phyloP scores from a whole-genome alignment of 78 protist species.

The Neovahlkampfia damariscottae region DNA sequence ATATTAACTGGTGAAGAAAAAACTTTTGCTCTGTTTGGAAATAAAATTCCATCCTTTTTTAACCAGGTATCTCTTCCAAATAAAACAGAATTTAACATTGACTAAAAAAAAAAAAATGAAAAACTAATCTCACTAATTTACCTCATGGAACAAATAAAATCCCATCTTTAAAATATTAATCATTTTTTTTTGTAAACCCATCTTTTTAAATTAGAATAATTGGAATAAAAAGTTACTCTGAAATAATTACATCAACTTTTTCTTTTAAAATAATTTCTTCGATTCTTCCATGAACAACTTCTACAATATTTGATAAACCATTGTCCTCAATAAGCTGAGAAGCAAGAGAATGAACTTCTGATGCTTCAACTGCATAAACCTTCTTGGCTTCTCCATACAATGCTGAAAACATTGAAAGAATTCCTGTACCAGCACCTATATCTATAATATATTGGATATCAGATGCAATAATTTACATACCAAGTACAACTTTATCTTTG shows the following conservation, averaged over 20 bases:
- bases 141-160: too few relatives aligned
- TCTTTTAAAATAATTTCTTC: neutral
- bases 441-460: too few relatives aligned
- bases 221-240: too few relatives aligned
- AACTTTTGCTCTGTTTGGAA: neutral
- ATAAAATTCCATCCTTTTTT: neutral
- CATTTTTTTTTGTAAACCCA: too few relatives aligned
- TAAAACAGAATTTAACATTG: slow-evolving; percentile 34
- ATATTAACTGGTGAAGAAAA: neutral
- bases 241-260: slow-evolving; percentile 44
- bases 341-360: neutral
- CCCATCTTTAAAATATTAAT: too few relatives aligned
- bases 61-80: slow-evolving; percentile 39
- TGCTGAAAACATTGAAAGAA: slow-evolving; percentile 29
- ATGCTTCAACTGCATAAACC: slow-evolving; percentile 10
- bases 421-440: slow-evolving; percentile 39
- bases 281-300: neutral
- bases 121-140: slow-evolving; percentile 70
- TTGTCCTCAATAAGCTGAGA: neutral
- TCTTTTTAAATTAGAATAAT: too few relatives aligned
- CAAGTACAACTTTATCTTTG: slow-evolving; percentile 12
- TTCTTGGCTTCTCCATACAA: slow-evolving; percentile 30
- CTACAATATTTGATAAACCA: neutral
- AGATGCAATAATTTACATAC: too few relatives aligned
- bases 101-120: slow-evolving; percentile 35